Base-by-base conservation (phyloP, 1,284 basidiomycete species). In the Macrocystidia cucumis region DNA sequence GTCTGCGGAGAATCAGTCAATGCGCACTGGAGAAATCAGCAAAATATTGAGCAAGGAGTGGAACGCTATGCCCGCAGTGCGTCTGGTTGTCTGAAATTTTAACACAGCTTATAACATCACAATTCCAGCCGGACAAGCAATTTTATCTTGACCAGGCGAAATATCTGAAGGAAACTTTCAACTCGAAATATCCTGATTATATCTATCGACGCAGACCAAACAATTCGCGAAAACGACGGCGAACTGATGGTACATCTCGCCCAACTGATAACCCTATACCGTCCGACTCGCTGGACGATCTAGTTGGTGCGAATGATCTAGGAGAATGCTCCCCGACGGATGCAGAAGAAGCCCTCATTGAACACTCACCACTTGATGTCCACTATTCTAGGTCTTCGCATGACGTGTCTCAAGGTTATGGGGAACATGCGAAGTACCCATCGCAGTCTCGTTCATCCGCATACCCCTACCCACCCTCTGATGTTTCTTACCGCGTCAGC, bases 111-210 rank as follows among this genome's bases (percentile, higher is more conserved):
- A 40, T 35, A 16, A 23, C 9, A 21, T 5, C 9, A 9, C 5
- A 9, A 27, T 9, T n/a, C n/a, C 52, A 88, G 84, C 57, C 67
- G 16, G 80, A 86, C 34, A 89, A 89, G 54, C 82, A 87, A 52
- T 88, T 84, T 53, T 89, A 86, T 52, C 76, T 85, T 38, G 80
- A 88, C 54, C 81, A 85, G 52, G 85, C 85, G 4, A 87, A 86
- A 56, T 71, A 74, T 44, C 62, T 89, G 38, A 89, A 89, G 55
- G 86, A 89, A 46, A 77, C 64, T 37, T 89, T 89, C 66, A 88
- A 89, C 55, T 59, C 67, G n/a, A 82, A 78, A 51, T 89, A 88
- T 55, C 86, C 86, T 13, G 85, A 88, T 65, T 89, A 89, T 49
- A 84, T 89, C 27, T 89, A 89, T 60, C 73, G 78, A 42, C 74